These are phyloP conservation scores for Penicillium verhagenii DNA, from an alignment of 495 filamentous ascomycete genomes.

Conservation along the genomic window DNA sequence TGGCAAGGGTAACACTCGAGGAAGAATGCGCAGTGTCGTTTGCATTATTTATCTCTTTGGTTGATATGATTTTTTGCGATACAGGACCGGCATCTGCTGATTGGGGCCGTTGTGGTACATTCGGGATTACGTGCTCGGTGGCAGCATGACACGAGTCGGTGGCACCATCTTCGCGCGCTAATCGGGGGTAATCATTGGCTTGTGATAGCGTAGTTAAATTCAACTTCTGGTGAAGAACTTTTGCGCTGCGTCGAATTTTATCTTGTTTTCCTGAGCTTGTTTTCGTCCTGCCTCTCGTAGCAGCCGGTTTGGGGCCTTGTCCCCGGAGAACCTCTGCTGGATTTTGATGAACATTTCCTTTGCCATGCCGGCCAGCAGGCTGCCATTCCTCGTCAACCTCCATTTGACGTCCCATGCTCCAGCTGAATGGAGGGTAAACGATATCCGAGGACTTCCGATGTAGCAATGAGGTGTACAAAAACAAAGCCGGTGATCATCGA, in stretches of 20 bases:
- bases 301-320: background rate
- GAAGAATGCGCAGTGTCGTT: background rate
- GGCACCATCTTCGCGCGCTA: background rate
- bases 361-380: background rate
- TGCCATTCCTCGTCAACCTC: background rate
- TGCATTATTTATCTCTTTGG: background rate
- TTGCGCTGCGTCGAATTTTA: background rate
- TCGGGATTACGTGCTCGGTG: conserved; percentile 13
- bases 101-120: background rate
- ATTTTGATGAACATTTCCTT: background rate
- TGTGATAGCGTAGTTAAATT: background rate
- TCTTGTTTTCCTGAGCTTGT: background rate
- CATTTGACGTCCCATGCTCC: background rate
- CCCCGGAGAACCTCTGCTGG: background rate
- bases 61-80: background rate
- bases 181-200: background rate
- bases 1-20: background rate
- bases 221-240: background rate
- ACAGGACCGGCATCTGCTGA: background rate
- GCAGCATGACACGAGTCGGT: background rate
- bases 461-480: background rate
- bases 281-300: background rate
- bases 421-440: background rate
- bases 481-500: background rate
- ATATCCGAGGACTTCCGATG: background rate